Evolutionary conservation across 495 filamentous ascomycete genomes (phyloP).

Genomic region (Choiromyces venosus): DNA sequence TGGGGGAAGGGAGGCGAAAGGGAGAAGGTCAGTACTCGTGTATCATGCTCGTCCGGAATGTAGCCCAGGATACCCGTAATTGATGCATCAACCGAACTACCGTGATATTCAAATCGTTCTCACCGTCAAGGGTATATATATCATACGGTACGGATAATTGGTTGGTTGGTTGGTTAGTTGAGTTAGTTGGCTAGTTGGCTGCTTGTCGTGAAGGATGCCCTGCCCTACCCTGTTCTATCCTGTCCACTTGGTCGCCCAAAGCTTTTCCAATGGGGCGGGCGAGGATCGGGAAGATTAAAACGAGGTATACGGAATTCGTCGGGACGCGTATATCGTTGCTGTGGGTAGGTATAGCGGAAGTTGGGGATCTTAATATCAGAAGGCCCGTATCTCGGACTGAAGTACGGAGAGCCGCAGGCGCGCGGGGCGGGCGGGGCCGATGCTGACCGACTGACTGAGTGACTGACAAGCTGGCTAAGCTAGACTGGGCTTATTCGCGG

Average conservation of each 20-base stretch:
- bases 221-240: not conserved
- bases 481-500: not conserved
- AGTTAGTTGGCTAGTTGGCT: not conserved
- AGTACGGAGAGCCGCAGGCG: constrained; percentile 1
- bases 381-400: not conserved
- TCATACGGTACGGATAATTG: not conserved
- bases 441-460: not conserved
- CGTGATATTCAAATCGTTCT: not conserved
- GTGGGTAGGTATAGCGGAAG: not conserved
- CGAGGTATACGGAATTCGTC: not conserved
- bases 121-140: not conserved
- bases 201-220: not conserved
- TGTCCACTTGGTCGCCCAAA: not conserved
- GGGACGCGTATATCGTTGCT: not conserved
- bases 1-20: not conserved
- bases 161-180: not conserved
- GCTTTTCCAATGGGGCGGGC: not conserved
- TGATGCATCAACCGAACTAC: not conserved
- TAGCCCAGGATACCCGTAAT: not conserved
- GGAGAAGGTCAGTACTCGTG: too few species aligned
- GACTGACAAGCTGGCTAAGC: not conserved
- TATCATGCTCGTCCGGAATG: too few species aligned
- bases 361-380: not conserved
- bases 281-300: not conserved
- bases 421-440: not conserved